These are phyloP conservation scores for Cantharellus cinnabarinus DNA, from an alignment of 768 basidiomycete genomes.

Conservation along the genomic window DNA sequence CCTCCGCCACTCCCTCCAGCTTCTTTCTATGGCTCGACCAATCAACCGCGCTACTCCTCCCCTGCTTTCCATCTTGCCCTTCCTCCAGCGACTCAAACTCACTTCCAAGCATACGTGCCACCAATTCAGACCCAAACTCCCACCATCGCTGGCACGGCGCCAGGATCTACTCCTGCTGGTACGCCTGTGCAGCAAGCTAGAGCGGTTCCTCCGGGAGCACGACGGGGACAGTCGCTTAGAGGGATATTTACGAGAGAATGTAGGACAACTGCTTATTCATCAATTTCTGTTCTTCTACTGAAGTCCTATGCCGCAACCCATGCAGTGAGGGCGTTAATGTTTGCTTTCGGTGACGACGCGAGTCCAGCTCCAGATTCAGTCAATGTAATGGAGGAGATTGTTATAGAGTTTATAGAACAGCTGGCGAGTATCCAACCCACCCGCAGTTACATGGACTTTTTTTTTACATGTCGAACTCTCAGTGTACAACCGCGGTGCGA, in stretches of 20 bases:
- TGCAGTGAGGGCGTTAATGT: slow-evolving; percentile 69
- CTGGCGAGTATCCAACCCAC: slow-evolving; percentile 34
- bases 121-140: no score
- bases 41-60: no score
- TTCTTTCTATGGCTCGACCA: no score
- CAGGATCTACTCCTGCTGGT: not conserved
- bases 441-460: not conserved
- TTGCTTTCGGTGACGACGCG: slow-evolving; percentile 82
- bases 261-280: not conserved
- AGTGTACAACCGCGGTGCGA: slow-evolving; percentile 5
- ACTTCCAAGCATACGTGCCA: no score
- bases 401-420: slow-evolving; percentile 78
- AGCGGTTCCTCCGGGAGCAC: not conserved
- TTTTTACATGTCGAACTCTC: not conserved
- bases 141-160: not conserved
- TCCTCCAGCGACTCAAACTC: no score
- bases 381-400: slow-evolving; percentile 82
- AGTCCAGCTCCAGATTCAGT: slow-evolving; percentile 77
- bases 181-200: not conserved
- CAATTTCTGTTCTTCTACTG: not conserved
- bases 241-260: slow-evolving; percentile 6
- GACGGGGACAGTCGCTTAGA: not conserved
- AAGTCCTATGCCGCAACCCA: not conserved
- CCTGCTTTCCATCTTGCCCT: no score
- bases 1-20: no score